phyloP scores from a whole-genome alignment of 1,284 basidiomycete genomes.

The Cronartium ribicola region DNA sequence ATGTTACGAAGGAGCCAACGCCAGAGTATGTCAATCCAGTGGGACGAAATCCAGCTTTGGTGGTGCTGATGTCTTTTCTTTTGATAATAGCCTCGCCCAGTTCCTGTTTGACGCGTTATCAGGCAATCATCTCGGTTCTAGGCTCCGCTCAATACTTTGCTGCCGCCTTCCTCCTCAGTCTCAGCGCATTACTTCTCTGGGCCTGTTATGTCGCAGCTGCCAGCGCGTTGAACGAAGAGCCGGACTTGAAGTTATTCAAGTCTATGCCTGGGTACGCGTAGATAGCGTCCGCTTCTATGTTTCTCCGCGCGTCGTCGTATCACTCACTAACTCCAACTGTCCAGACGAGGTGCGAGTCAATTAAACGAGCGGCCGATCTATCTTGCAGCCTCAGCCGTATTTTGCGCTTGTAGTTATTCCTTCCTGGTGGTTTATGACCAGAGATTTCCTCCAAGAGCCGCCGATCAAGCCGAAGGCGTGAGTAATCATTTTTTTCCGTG shows the following conservation, averaged over 20 bases:
- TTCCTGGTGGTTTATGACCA: conserved; percentile 23
- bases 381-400: conserved; percentile 15
- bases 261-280: conserved; percentile 18
- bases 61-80: neutral
- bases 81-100: neutral
- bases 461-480: conserved; percentile 5
- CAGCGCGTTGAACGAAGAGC: conserved; percentile 27
- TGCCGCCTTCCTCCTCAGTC: conserved; percentile 8
- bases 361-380: conserved; percentile 32
- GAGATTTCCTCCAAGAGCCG: neutral
- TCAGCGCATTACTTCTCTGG: conserved; percentile 29
- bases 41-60: neutral
- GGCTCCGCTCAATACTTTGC: conserved; percentile 21
- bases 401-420: conserved; percentile 17
- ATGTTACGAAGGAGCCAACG: conserved; percentile 28
- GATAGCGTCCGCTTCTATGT: neutral
- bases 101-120: conserved; percentile 3
- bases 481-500: neutral
- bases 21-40: neutral
- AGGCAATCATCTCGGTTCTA: conserved; percentile 12
- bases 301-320: neutral
- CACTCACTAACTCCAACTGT: neutral
- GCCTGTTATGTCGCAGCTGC: conserved; percentile 25
- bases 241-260: conserved; percentile 32
- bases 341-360: conserved; percentile 24